Base-by-base conservation (phyloP, 768 basidiomycete species). In the Gloeostereum incarnatum region DNA sequence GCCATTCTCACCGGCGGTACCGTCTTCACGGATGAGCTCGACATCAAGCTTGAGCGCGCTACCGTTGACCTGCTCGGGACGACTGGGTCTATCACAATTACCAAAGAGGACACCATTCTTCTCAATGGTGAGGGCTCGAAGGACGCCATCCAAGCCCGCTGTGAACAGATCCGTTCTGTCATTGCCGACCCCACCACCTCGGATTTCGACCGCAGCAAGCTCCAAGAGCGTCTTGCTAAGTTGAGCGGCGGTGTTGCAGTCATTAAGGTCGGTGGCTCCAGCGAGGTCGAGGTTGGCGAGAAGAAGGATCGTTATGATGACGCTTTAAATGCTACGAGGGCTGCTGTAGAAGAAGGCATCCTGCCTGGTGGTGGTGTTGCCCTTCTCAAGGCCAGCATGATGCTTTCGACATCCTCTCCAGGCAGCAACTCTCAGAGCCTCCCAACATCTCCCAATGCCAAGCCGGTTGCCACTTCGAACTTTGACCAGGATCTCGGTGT, bases 241-340 rank as follows among this genome's bases (percentile, higher is more conserved):
- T 71, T 98, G 38, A 78, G 76, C 31, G 94, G 94, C 31, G 93
- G 94, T 62, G 94, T 98, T 33, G 94, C 94, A 11, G 93, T 98
- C 62, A 97, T 97, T 74, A 92, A 90, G 64, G 94, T 97, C 45
- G 94, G 94, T 40, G 94, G 94, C 13, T 66, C 81, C 17, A 78
- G 74, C 37, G 94, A 98, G 61, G 94, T 97, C 36, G 94, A 97
- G 64, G 94, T 98, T 43, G 74, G 93, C 5, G 94, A 98, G 75
- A 98, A 97, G 88, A 96, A 98, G 78, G 94, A 98, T 58, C 75
- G 93, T 25, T 97, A 96, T 54, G 93, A 97, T 49, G 91, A 94
- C 55, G 93, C 93, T 1, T 72, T 97, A 33, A 96, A 96, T 59
- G 92, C 93, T n/a, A 98, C 94, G 3, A 84, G 94, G 27, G 94